phyloP scores from a whole-genome alignment of 352 stramenopile species.

The Aphanomyces astaci region DNA sequence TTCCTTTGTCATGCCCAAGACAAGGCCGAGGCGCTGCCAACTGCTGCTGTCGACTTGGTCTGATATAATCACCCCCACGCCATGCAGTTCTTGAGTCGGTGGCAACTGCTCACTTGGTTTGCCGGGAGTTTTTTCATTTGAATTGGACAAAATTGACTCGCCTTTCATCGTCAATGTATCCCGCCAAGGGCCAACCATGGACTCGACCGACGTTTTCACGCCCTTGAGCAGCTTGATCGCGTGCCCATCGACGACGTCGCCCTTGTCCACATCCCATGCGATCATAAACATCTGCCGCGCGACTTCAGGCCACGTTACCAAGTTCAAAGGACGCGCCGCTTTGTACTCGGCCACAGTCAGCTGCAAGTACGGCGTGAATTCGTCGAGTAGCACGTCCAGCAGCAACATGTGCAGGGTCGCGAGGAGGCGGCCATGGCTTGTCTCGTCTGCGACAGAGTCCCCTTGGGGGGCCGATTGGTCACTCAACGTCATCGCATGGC shows the following conservation, averaged over 20 bases:
- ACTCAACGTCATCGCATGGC: conserved; percentile 8
- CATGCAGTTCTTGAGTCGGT: neutral
- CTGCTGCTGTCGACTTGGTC: too few species aligned
- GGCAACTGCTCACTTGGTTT: too few species aligned
- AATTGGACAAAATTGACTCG: conserved; percentile 21
- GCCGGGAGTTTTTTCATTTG: too few species aligned
- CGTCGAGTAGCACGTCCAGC: conserved; percentile 13
- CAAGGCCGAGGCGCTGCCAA: conserved; percentile 23
- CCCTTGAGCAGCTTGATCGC: conserved; percentile 69
- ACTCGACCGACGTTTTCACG: conserved; percentile 63
- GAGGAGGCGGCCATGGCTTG: conserved; percentile 14
- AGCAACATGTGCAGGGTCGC: conserved; percentile 19
- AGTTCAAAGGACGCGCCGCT: conserved; percentile 55
- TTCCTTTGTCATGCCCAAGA: conserved; percentile 36
- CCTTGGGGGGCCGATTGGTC: conserved; percentile 10
- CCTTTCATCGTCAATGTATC: conserved; percentile 31
- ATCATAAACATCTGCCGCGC: conserved; percentile 65
- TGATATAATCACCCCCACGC: conserved; percentile 23
- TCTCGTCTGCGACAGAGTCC: conserved; percentile 16
- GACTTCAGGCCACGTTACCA: conserved; percentile 74
- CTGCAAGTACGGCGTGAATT: conserved; percentile 22
- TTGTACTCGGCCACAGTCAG: conserved; percentile 17
- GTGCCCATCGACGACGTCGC: conserved; percentile 52
- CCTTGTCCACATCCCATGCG: conserved; percentile 60
- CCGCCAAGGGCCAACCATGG: conserved; percentile 44